These are phyloP conservation scores for Phialemonium atrogriseum DNA, from an alignment of 2,329 filamentous ascomycete genomes.

Conservation along the genomic window DNA sequence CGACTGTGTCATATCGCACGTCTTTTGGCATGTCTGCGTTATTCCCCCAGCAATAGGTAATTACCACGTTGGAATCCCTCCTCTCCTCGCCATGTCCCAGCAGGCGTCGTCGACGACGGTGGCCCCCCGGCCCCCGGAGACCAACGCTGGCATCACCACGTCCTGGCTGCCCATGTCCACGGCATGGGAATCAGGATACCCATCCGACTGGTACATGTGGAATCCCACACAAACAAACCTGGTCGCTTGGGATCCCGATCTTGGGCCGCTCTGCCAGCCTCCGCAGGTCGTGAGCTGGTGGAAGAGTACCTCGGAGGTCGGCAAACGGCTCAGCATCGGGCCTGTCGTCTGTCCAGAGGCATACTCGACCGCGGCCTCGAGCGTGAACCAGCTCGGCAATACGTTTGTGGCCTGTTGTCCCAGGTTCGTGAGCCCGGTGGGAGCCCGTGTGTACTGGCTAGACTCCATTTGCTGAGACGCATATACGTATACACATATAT, in stretches of 20 bases:
- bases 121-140: too few relatives aligned
- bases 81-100: too few relatives aligned
- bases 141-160: conserved; percentile 1
- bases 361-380: neutral
- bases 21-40: too few relatives aligned
- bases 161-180: conserved; percentile 1
- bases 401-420: conserved; percentile 1
- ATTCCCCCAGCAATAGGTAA: too few relatives aligned
- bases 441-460: too few relatives aligned
- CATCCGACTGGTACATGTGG: neutral
- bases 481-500: neutral
- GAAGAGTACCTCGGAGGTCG: neutral
- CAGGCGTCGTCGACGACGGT: too few relatives aligned
- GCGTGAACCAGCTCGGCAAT: conserved; percentile 1
- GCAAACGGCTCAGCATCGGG: neutral
- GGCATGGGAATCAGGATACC: neutral
- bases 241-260: neutral
- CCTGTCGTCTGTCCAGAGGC: conserved; percentile 1
- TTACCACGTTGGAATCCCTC: too few relatives aligned
- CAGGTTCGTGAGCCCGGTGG: neutral
- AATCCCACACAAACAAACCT: neutral
- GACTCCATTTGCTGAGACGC: neutral
- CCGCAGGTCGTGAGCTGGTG: neutral
- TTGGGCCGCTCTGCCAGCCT: neutral
- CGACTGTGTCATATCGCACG: too few relatives aligned